Evolutionary conservation across 352 stramenopile genomes (phyloP).

Genomic region (Pythium myriotylum): DNA sequence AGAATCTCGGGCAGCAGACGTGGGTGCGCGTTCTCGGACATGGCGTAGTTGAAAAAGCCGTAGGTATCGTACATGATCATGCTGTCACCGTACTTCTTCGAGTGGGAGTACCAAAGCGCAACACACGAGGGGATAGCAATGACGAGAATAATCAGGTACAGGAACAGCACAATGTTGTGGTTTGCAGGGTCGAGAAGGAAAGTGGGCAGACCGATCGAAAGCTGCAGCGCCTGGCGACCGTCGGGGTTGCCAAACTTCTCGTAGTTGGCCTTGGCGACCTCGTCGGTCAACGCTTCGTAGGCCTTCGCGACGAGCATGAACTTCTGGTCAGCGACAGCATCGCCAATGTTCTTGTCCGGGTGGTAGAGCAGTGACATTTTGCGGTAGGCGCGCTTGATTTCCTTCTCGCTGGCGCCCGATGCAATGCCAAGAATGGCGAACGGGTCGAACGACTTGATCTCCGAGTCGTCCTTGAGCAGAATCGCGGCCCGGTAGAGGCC

Average conservation of each 20-base stretch:
- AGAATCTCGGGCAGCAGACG: constrained; percentile 96
- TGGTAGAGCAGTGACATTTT: constrained; percentile 93
- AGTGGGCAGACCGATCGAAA: constrained; percentile 95
- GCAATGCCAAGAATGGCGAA: constrained; percentile 97
- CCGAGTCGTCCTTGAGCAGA: constrained; percentile 93
- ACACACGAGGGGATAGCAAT: constrained; percentile 97
- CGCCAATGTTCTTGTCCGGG: constrained; percentile 97
- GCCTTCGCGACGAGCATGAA: constrained; percentile 98
- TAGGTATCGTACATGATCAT: constrained; percentile 99
- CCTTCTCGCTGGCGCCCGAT: constrained; percentile 84
- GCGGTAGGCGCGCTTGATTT: constrained; percentile 96
- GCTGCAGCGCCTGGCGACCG: constrained; percentile 96
- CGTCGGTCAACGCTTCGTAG: constrained; percentile 96
- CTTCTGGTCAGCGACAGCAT: constrained; percentile 96
- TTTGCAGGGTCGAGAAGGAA: constrained; percentile 98
- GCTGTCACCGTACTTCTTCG: constrained; percentile 98
- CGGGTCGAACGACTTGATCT: constrained; percentile 99
- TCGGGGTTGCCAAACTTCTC: constrained; percentile 99
- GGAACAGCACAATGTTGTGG: constrained; percentile 97
- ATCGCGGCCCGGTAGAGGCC: constrained; percentile 89
- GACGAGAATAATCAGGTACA: constrained; percentile 98
- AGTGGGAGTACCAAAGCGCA: constrained; percentile 95
- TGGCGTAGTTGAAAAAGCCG: constrained; percentile 97
- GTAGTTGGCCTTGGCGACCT: constrained; percentile 96
- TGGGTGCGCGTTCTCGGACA: constrained; percentile 94